Conservation (phyloP, 2,329 filamentous ascomycete genomes). For the Arthrobotrys sphaeroides region DNA sequence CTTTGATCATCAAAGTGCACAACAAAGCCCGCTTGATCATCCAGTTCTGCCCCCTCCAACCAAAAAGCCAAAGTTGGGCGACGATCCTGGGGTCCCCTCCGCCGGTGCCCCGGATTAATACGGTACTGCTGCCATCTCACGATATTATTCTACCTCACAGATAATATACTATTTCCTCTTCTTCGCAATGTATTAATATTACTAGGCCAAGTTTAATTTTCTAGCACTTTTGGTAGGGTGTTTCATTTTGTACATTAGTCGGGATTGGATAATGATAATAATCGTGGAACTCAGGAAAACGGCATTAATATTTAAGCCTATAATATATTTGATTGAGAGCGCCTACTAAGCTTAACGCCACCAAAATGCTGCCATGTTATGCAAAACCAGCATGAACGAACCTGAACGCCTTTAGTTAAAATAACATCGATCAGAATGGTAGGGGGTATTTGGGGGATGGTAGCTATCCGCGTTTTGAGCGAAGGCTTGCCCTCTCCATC, state of each 20-base stretch:
- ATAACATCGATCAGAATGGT: neutral
- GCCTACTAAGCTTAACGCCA: neutral
- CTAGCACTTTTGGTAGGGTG: neutral
- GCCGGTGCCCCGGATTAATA: neutral
- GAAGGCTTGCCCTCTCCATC: constrained; percentile 20
- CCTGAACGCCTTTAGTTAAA: neutral
- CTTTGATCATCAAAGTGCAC: no score
- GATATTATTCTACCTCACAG: no score
- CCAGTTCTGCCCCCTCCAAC: neutral
- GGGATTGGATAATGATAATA: neutral
- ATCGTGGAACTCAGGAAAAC: neutral
- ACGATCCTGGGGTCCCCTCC: neutral
- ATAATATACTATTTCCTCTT: neutral
- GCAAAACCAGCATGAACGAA: neutral
- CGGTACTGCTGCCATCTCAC: neutral
- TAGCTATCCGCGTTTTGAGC: constrained; percentile 3
- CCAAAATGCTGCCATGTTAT: neutral
- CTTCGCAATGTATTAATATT: neutral
- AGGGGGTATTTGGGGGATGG: no score
- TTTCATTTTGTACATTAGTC: neutral
- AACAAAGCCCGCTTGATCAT: no score
- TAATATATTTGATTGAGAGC: no score
- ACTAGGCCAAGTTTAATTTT: neutral
- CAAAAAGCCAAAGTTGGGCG: neutral
- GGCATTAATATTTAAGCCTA: no score